Conservation (phyloP, 2,329 filamentous ascomycete species). For the Alternaria gaisen region DNA sequence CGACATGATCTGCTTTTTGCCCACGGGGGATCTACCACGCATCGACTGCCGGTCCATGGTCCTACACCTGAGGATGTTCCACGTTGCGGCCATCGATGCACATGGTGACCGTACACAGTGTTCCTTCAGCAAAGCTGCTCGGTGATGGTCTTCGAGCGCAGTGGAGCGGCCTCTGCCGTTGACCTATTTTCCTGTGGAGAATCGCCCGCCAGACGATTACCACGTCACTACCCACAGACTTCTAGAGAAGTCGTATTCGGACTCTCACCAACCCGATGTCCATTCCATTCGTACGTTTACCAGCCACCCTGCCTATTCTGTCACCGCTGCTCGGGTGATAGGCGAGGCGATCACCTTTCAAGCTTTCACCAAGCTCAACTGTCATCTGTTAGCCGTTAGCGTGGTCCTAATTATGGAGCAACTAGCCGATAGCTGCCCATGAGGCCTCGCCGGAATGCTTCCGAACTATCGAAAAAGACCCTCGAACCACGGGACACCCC, state of each 20-base stretch:
- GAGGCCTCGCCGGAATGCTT: neutral
- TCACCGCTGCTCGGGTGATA: neutral
- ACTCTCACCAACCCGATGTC: neutral
- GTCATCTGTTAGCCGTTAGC: neutral
- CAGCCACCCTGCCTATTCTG: neutral
- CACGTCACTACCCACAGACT: constrained; percentile 6
- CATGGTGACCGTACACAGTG: neutral
- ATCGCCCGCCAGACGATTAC: neutral
- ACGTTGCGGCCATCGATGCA: neutral
- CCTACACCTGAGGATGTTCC: neutral
- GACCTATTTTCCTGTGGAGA: neutral
- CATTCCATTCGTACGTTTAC: neutral
- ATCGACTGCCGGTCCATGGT: neutral
- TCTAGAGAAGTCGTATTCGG: constrained; percentile 3
- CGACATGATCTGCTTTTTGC: neutral
- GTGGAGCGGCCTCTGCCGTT: neutral
- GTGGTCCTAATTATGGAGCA: neutral
- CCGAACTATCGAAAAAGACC: constrained; percentile 3
- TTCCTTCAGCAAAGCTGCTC: neutral
- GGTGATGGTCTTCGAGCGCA: neutral
- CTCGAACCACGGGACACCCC: neutral
- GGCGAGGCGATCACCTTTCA: constrained; percentile 2
- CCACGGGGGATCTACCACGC: neutral
- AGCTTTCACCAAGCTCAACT: neutral
- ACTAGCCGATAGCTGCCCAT: neutral